These are phyloP conservation scores for Syncephalastrum racemosum DNA, from an alignment of 371 early-diverging fungal species.

Conservation along the genomic window DNA sequence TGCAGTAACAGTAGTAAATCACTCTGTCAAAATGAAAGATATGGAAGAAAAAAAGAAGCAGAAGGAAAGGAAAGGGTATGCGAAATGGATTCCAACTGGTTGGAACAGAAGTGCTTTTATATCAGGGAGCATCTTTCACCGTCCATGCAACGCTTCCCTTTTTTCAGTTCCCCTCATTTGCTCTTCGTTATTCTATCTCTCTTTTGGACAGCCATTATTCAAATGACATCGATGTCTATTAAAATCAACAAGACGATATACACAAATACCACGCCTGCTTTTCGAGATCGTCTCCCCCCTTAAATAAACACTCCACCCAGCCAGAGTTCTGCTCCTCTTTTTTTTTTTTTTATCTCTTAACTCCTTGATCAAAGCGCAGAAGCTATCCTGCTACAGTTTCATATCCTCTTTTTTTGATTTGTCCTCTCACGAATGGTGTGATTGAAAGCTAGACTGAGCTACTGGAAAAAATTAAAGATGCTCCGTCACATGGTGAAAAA, in stretches of 20 bases:
- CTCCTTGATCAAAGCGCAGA: background rate
- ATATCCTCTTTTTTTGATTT: no score
- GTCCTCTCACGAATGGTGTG: no score
- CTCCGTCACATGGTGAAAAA: no score
- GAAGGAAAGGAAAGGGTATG: constrained; percentile 3
- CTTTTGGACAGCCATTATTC: constrained; percentile 4
- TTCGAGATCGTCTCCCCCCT: background rate
- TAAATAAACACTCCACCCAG: background rate
- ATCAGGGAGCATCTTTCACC: no score
- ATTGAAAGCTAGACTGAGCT: no score
- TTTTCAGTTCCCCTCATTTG: no score
- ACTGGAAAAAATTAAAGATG: no score
- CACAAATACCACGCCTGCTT: constrained; percentile 2
- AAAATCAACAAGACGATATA: constrained; percentile 3
- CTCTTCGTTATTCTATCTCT: background rate
- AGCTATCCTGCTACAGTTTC: no score
- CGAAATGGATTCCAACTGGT: no score
- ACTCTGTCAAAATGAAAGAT: background rate
- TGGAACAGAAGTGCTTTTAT: no score
- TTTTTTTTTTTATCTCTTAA: background rate
- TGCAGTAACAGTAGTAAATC: no score
- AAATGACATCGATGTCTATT: constrained; percentile 1
- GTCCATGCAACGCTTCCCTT: no score
- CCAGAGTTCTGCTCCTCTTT: background rate
- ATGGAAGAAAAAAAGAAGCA: background rate